Base-by-base conservation (phyloP, 345 rosid genomes). In the Aquilaria sinensis region DNA sequence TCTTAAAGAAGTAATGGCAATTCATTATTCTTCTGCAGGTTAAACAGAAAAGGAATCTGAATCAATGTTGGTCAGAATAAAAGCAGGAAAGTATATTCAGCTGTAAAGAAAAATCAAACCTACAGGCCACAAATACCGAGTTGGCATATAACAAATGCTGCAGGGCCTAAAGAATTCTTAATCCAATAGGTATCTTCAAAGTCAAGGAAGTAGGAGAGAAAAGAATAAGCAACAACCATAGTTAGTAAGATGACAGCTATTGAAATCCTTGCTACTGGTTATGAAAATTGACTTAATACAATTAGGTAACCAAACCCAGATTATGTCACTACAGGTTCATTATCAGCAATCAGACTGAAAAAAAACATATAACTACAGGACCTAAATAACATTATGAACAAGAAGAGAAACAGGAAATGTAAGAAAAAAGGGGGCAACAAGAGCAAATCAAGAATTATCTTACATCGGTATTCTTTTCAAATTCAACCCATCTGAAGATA, bases 361-460 rank as follows among this genome's bases (percentile, higher is more conserved):
- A 58, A 54, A 66, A 58, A 47, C 57, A 54, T 45, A 41, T 23
- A 43, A 47, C 73, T 79, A 77, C 56, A 50, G 57, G 62, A 78
- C 68, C 70, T 64, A 71, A 66, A 64, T 70, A 77, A 46, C 72
- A 66, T 67, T 75, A 83, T 78, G 74, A 73, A 75, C 80, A 77
- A 85, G 64, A 63, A 72, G 46, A 13, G 31, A 12, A 61, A 48
- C 14, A 49, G 37, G 43, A 47, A 43, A 60, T 57, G 56, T 56
- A 69, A 45, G 23, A 23, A 23, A 23, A 23, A 23, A 23, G 23
- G 23, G 23, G 23, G 23, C 0, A 23, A 23, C 23, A 23, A 23
- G 23, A 23, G 53, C 66, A 59, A 69, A 52, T 31, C 48, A 58
- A 69, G 69, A 66, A 75, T 59, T 59, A 64, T 64, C 70, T 51